A percentile compares a stretch with the other conserved stretches of the same genome.
Evolutionary conservation across 495 filamentous ascomycete species (phyloP).

Genomic region (Xylaria scruposa): DNA sequence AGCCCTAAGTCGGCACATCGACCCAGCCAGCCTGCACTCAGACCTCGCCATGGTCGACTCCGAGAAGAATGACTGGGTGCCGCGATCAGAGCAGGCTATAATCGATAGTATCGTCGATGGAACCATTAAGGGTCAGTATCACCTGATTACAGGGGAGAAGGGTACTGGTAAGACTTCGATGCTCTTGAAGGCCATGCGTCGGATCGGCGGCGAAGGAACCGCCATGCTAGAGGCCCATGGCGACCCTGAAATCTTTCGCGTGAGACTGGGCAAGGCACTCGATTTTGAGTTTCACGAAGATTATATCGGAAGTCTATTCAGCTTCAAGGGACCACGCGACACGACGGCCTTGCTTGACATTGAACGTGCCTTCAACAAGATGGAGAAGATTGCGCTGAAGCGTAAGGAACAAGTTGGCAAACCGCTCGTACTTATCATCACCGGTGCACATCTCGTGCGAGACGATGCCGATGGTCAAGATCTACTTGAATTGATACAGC

Average conservation of each 20-base stretch:
- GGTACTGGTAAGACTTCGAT: conserved; percentile 95
- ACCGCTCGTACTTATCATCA: conserved; percentile 87
- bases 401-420: conserved; percentile 60
- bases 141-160: conserved; percentile 91
- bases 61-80: conserved; percentile 73
- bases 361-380: conserved; percentile 91
- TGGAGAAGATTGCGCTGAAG: conserved; percentile 86
- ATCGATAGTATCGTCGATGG: conserved; percentile 81
- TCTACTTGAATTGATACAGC: conserved; percentile 88
- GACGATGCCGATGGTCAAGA: conserved; percentile 89
- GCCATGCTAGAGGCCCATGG: conserved; percentile 94
- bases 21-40: conserved; percentile 38
- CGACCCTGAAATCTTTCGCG: conserved; percentile 90
- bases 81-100: conserved; percentile 74
- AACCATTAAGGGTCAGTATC: conserved; percentile 73
- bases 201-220: conserved; percentile 81
- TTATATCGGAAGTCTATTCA: conserved; percentile 92
- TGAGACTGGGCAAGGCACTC: conserved; percentile 85
- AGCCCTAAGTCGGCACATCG: conserved; percentile 62
- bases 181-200: conserved; percentile 89
- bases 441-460: conserved; percentile 82
- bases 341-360: conserved; percentile 89
- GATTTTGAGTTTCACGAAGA: conserved; percentile 89
- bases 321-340: conserved; percentile 87
- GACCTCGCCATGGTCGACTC: conserved; percentile 39